Evolutionary conservation across 225 moss, liverwort and hornwort species (phyloP).

Genomic region (Bryoerythrophyllum caledonicum): DNA sequence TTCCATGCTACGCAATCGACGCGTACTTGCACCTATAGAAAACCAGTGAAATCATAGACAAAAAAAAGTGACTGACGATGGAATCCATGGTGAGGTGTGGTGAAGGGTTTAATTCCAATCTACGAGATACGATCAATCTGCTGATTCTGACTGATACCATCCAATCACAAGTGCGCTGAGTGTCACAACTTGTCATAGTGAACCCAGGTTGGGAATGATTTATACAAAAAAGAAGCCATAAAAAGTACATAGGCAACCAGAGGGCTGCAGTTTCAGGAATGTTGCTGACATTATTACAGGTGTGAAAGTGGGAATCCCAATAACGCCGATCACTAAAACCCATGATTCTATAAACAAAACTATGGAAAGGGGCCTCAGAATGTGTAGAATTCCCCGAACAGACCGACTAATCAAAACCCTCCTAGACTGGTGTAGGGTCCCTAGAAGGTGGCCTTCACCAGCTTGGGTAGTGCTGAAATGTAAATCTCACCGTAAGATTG

Average conservation of each 20-base stretch:
- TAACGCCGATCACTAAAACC: constrained; percentile 41
- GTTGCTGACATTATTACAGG: constrained; percentile 47
- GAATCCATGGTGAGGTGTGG: too few relatives aligned
- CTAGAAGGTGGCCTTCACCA: constrained; percentile 81
- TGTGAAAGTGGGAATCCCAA: constrained; percentile 43
- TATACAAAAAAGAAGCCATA: constrained; percentile 48
- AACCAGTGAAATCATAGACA: too few relatives aligned
- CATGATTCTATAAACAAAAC: constrained; percentile 44
- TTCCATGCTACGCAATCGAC: too few relatives aligned
- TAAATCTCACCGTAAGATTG: constrained; percentile 68
- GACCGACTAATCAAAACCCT: constrained; percentile 20
- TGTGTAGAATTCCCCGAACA: constrained; percentile 34
- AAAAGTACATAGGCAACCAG: constrained; percentile 59
- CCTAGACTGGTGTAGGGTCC: constrained; percentile 6
- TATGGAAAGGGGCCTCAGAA: constrained; percentile 40
- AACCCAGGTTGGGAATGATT: constrained; percentile 44
- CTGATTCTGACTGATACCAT: too few relatives aligned
- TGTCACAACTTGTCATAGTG: not conserved
- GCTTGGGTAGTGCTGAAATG: constrained; percentile 80
- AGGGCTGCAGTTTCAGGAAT: constrained; percentile 45
- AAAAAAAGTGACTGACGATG: too few relatives aligned
- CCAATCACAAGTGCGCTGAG: not conserved
- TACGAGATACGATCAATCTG: too few relatives aligned
- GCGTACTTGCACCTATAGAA: too few relatives aligned
- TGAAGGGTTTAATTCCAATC: too few relatives aligned